These are phyloP conservation scores for Jamesozyma rosinii DNA, from an alignment of 805 yeast species.

Conservation along the genomic window DNA sequence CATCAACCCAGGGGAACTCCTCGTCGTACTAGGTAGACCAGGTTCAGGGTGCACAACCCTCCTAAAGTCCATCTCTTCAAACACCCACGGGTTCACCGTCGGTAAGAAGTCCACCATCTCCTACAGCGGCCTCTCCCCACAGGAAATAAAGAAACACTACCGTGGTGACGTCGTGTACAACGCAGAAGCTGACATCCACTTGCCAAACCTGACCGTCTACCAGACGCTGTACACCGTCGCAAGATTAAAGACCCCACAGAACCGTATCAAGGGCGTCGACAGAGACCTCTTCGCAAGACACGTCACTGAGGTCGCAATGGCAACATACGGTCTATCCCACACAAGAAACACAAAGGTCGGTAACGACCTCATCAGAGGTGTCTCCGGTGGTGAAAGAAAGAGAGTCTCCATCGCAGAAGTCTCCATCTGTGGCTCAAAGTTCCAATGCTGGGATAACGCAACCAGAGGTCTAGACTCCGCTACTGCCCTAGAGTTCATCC, in stretches of 20 bases:
- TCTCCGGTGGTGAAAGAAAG: slow-evolving; percentile 70
- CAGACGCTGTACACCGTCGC: slow-evolving; percentile 51
- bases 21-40: slow-evolving; percentile 71
- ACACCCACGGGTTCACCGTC: slow-evolving; percentile 47
- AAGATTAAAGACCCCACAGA: slow-evolving; percentile 45
- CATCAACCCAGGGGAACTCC: slow-evolving; percentile 53
- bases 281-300: slow-evolving; percentile 42
- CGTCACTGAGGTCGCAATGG: slow-evolving; percentile 44
- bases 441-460: slow-evolving; percentile 52
- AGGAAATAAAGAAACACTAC: slow-evolving; percentile 38
- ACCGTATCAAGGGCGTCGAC: slow-evolving; percentile 43
- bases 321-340: slow-evolving; percentile 43
- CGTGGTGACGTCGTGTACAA: slow-evolving; percentile 58
- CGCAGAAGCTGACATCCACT: slow-evolving; percentile 44
- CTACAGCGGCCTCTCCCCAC: slow-evolving; percentile 40
- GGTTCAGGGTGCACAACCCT: slow-evolving; percentile 65
- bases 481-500: slow-evolving; percentile 48
- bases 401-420: slow-evolving; percentile 70
- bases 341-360: slow-evolving; percentile 60
- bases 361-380: slow-evolving; percentile 46
- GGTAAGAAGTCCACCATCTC: slow-evolving; percentile 38
- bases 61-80: slow-evolving; percentile 46
- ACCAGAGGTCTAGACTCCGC: slow-evolving; percentile 60
- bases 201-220: slow-evolving; percentile 41
- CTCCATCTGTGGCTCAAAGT: slow-evolving; percentile 38